These are phyloP conservation scores for Colletotrichum aenigma DNA, from an alignment of 2,329 filamentous ascomycete species.

Conservation along the genomic window DNA sequence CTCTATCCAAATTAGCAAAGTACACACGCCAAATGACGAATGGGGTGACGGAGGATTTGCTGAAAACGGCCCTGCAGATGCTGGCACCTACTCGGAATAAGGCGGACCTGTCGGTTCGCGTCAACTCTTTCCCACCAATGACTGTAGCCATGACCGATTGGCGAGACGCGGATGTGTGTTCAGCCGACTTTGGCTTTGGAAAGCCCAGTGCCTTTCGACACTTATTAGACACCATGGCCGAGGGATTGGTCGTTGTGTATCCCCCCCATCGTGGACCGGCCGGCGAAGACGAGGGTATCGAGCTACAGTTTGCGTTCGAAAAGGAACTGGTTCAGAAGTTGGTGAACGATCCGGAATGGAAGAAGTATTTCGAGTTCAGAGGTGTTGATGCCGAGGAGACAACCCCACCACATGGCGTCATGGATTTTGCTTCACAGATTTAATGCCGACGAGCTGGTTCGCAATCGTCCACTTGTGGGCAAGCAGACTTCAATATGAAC, in stretches of 20 bases:
- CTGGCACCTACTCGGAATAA: conserved; percentile 42
- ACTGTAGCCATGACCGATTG: conserved; percentile 39
- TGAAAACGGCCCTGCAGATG: conserved; percentile 30
- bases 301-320: conserved; percentile 38
- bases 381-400: conserved; percentile 31
- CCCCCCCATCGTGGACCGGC: conserved; percentile 28
- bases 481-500: neutral
- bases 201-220: conserved; percentile 36
- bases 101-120: conserved; percentile 32
- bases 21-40: conserved; percentile 42
- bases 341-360: conserved; percentile 39
- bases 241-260: conserved; percentile 33
- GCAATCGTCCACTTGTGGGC: neutral
- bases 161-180: conserved; percentile 32
- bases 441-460: rapidly evolving
- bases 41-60: conserved; percentile 32
- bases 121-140: conserved; percentile 39
- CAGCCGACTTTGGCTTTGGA: conserved; percentile 39
- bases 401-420: neutral
- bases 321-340: conserved; percentile 32
- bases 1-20: conserved; percentile 35
- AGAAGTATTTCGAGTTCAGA: conserved; percentile 39
- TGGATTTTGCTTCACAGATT: neutral
- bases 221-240: conserved; percentile 31
- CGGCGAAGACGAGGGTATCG: conserved; percentile 37